phyloP scores from a whole-genome alignment of 2,329 filamentous ascomycete genomes.

The Monilinia laxa region DNA sequence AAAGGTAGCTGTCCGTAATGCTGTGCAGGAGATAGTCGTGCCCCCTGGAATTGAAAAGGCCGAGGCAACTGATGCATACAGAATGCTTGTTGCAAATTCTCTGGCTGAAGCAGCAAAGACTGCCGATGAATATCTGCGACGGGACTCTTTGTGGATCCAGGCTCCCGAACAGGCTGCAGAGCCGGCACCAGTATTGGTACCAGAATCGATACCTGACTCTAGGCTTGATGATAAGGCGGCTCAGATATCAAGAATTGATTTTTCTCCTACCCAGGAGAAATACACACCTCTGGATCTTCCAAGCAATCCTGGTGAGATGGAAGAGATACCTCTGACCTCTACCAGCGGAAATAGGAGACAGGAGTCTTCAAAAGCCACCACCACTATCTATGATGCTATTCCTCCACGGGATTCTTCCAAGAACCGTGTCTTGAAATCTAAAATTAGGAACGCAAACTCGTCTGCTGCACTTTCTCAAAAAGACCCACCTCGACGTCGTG shows the following conservation, averaged over 20 bases:
- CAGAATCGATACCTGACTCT: neutral
- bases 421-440: constrained; percentile 23
- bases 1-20: constrained; percentile 35
- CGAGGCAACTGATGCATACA: constrained; percentile 32
- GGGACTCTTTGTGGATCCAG: constrained; percentile 29
- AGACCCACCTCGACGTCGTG: constrained; percentile 1
- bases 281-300: neutral
- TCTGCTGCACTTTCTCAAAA: constrained; percentile 20
- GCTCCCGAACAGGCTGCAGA: constrained; percentile 1
- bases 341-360: constrained; percentile 23
- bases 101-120: constrained; percentile 31
- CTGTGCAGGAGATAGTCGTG: constrained; percentile 31
- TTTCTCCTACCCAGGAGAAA: neutral
- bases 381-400: constrained; percentile 16
- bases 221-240: neutral
- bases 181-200: neutral
- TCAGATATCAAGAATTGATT: constrained; percentile 11
- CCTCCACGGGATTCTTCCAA: constrained; percentile 29
- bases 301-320: constrained; percentile 6
- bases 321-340: constrained; percentile 21
- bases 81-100: constrained; percentile 33
- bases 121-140: constrained; percentile 34
- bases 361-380: constrained; percentile 20
- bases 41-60: constrained; percentile 29
- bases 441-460: constrained; percentile 23